phyloP scores from a whole-genome alignment of 169 alveolate genomes.

The Ichthyophthirius multifiliis region DNA sequence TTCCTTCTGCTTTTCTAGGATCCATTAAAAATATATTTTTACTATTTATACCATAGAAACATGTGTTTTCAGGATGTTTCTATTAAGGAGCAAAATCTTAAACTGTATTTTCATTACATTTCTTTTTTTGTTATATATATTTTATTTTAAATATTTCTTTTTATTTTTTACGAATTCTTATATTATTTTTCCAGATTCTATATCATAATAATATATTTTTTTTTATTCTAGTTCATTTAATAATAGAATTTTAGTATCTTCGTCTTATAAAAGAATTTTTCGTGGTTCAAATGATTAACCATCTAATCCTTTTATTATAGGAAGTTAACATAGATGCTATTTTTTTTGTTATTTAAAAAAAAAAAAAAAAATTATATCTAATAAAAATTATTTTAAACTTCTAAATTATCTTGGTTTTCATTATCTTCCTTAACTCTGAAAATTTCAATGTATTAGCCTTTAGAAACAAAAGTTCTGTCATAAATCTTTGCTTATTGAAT shows the following conservation, averaged over 20 bases:
- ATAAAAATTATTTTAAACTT: background rate
- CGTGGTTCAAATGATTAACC: background rate
- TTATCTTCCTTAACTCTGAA: background rate
- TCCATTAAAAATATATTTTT: constrained; percentile 4
- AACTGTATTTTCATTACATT: background rate
- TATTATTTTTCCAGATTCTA: background rate
- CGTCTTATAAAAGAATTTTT: background rate
- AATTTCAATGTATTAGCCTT: background rate
- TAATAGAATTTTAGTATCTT: background rate
- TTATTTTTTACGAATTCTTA: background rate
- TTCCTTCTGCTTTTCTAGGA: background rate
- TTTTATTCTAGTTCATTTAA: background rate
- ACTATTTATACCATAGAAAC: background rate
- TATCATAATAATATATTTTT: background rate
- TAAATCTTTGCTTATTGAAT: background rate
- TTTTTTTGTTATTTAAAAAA: no score
- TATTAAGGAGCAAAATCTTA: background rate
- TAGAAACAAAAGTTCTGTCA: constrained; percentile 6
- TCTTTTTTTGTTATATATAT: background rate
- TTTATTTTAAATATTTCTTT: background rate
- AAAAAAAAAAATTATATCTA: background rate
- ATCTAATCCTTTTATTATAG: background rate
- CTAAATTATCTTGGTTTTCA: background rate
- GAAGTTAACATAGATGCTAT: background rate
- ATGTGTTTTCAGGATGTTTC: background rate